Evolutionary conservation across 768 basidiomycete species (phyloP).

Genomic region (Pleurotus salmoneostramineus): DNA sequence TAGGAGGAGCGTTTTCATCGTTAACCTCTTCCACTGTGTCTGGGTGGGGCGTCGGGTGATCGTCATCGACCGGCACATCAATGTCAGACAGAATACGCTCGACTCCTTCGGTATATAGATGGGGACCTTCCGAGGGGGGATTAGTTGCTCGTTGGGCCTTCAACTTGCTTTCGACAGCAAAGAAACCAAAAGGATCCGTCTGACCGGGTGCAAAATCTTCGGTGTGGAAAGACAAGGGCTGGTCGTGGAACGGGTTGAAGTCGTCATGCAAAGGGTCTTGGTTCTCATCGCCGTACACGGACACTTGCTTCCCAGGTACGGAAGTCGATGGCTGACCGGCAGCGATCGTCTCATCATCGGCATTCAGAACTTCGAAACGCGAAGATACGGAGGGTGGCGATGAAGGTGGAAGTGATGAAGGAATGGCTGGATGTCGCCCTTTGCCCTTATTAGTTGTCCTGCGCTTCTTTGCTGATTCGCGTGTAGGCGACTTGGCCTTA

Average conservation of each 20-base stretch:
- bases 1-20: background rate
- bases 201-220: background rate
- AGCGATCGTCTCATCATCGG: background rate
- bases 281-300: background rate
- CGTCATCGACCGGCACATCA: slow-evolving; percentile 4
- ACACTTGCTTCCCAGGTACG: background rate
- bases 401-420: slow-evolving; percentile 3
- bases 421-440: background rate
- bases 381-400: slow-evolving; percentile 2
- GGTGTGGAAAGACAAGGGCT: background rate
- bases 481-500: slow-evolving; percentile 1
- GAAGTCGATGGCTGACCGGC: background rate
- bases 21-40: slow-evolving; percentile 2
- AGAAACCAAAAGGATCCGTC: background rate
- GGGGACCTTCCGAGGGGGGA: background rate
- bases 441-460: background rate
- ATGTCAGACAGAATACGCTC: background rate
- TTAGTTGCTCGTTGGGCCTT: background rate
- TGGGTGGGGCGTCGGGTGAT: slow-evolving; percentile 2
- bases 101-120: background rate
- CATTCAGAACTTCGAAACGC: background rate
- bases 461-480: background rate
- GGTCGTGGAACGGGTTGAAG: background rate
- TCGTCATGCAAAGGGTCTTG: background rate
- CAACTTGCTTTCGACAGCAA: slow-evolving; percentile 2